Conservation (phyloP, 768 basidiomycete species). For the Leccinum aurantiacum region DNA sequence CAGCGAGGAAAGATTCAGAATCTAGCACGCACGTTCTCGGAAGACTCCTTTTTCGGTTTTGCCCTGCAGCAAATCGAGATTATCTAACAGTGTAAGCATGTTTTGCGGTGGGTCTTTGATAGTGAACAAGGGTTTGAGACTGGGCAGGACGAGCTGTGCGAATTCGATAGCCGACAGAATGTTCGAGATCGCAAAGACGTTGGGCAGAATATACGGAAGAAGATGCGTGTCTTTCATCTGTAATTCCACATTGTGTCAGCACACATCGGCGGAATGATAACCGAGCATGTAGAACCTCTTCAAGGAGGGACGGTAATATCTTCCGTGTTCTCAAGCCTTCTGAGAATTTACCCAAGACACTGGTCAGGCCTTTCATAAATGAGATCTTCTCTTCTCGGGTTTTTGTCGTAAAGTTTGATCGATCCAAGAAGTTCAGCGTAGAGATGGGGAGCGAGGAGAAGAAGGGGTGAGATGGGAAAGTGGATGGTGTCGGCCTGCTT, state of each 20-base stretch:
- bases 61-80: constrained; percentile 78
- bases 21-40: constrained; percentile 69
- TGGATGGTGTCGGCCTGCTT: constrained; percentile 71
- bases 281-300: constrained; percentile 65
- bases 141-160: constrained; percentile 75
- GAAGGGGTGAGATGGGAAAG: constrained; percentile 82
- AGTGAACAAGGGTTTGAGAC: constrained; percentile 84
- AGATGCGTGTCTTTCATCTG: constrained; percentile 94
- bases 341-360: constrained; percentile 81
- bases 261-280: background rate
- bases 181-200: constrained; percentile 87
- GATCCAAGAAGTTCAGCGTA: constrained; percentile 93
- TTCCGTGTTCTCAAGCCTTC: constrained; percentile 86
- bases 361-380: constrained; percentile 87
- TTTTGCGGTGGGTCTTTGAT: constrained; percentile 97
- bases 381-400: constrained; percentile 94
- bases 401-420: constrained; percentile 93
- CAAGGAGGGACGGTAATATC: constrained; percentile 86
- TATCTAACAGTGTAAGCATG: constrained; percentile 91
- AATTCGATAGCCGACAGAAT: constrained; percentile 80
- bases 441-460: constrained; percentile 96
- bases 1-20: constrained; percentile 1
- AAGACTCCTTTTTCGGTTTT: constrained; percentile 89
- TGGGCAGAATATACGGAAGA: constrained; percentile 92
- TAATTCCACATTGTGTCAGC: constrained; percentile 11